These are phyloP conservation scores for Myriosclerotinia scirpicola DNA, from an alignment of 2,329 filamentous ascomycete species.

Conservation along the genomic window DNA sequence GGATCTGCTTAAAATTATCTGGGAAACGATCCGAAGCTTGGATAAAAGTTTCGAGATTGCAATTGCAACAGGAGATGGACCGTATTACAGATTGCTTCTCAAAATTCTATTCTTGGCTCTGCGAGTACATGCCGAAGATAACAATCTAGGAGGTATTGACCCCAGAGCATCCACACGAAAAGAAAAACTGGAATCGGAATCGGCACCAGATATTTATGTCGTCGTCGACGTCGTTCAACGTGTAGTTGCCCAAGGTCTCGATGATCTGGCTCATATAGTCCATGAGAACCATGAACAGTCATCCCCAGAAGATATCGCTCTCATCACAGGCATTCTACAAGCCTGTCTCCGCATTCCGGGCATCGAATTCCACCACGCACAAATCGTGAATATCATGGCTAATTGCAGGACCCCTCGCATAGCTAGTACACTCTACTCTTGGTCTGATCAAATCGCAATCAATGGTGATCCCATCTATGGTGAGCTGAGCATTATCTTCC, in stretches of 20 bases:
- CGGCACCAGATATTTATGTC: constrained; percentile 42
- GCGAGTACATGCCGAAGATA: constrained; percentile 54
- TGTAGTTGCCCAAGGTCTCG: constrained; percentile 79
- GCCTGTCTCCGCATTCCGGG: constrained; percentile 77
- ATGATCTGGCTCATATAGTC: constrained; percentile 74
- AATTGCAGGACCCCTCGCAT: constrained; percentile 75
- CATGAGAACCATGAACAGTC: constrained; percentile 70
- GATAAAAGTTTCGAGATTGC: constrained; percentile 59
- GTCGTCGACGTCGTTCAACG: constrained; percentile 74
- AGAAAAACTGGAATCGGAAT: constrained; percentile 26
- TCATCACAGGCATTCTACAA: constrained; percentile 86
- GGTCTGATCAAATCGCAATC: constrained; percentile 80
- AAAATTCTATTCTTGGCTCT: constrained; percentile 83
- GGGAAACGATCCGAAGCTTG: constrained; percentile 58
- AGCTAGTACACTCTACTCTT: constrained; percentile 85
- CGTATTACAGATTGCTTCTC: constrained; percentile 80
- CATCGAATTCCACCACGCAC: constrained; percentile 67
- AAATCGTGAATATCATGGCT: constrained; percentile 68
- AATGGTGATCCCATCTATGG: constrained; percentile 87
- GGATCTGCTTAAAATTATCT: constrained; percentile 56
- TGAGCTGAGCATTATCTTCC: constrained; percentile 84
- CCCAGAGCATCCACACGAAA: constrained; percentile 29
- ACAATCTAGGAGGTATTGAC: constrained; percentile 25
- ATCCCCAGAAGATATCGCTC: constrained; percentile 76
- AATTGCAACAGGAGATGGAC: constrained; percentile 54